Percentiles rank a stretch among this genome's conserved stretches.
Evolutionary conservation across 2,329 filamentous ascomycete species (phyloP).

Genomic region (Ophiostoma ulmi): DNA sequence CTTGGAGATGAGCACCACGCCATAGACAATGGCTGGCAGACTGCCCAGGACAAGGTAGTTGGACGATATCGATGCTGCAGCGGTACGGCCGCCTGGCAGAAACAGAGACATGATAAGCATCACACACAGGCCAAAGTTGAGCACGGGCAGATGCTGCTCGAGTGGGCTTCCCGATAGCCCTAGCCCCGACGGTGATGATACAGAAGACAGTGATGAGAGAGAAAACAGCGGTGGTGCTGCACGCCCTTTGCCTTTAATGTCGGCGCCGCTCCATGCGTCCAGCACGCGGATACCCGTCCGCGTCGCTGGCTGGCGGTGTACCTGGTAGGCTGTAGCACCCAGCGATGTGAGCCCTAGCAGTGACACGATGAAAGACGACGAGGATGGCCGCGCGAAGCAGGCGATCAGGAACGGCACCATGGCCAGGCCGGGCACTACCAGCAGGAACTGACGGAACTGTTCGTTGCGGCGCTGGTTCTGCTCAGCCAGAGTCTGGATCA

Average conservation of each 20-base stretch:
- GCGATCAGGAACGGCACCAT: constrained; percentile 34
- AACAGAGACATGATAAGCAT: constrained; percentile 45
- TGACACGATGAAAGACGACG: constrained; percentile 39
- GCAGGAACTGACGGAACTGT: constrained; percentile 53
- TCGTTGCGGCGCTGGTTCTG: constrained; percentile 55
- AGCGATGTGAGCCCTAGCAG: constrained; percentile 61
- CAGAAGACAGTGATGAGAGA: background rate
- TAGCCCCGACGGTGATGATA: background rate
- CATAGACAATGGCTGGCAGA: constrained; percentile 56
- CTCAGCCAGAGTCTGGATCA: constrained; percentile 52
- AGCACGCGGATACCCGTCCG: constrained; percentile 49
- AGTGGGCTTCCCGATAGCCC: constrained; percentile 40
- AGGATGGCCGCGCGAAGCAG: constrained; percentile 32
- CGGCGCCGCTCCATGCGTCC: constrained; percentile 41
- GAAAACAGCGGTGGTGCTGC: constrained; percentile 1
- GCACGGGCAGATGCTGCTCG: constrained; percentile 52
- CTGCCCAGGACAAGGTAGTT: constrained; percentile 39
- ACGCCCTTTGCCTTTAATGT: constrained; percentile 28
- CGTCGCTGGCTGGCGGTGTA: constrained; percentile 52
- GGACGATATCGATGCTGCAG: constrained; percentile 23
- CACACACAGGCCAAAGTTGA: constrained; percentile 55
- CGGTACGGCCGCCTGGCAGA: constrained; percentile 33
- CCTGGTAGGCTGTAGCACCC: constrained; percentile 55
- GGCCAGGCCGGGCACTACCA: constrained; percentile 41
- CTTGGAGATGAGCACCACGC: constrained; percentile 56